Conservation (phyloP, 176 grass and related monocot genomes). For the Tuctoria greenei region DNA sequence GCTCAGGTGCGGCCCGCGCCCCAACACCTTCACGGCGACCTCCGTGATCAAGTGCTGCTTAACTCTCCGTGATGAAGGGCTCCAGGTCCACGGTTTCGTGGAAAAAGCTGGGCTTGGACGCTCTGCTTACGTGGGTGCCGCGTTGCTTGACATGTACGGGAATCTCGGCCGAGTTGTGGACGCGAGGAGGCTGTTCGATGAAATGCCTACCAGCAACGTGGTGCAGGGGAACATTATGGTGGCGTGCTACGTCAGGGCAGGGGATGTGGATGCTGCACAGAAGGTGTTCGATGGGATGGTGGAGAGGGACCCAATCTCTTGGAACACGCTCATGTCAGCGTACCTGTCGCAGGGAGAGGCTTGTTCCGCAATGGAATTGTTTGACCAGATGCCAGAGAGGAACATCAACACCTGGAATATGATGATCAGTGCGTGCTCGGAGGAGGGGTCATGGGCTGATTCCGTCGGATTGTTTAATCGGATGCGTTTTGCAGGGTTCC, state of each 20-base stretch:
- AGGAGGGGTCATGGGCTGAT: conserved; percentile 42
- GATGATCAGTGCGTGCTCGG: conserved; percentile 41
- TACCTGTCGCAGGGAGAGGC: conserved; percentile 25
- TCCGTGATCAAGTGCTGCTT: conserved; percentile 53
- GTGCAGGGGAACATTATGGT: conserved; percentile 47
- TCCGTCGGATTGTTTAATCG: conserved; percentile 43
- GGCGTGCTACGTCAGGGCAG: conserved; percentile 39
- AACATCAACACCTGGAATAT: conserved; percentile 60
- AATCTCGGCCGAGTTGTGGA: conserved; percentile 1
- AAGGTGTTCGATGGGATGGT: conserved; percentile 46
- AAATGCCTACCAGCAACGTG: conserved; percentile 21
- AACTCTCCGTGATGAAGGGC: conserved; percentile 20
- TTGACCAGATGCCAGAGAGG: conserved; percentile 46
- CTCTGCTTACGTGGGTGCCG: conserved; percentile 37
- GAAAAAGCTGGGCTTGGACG: conserved; percentile 29
- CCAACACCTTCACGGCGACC: conserved; percentile 53
- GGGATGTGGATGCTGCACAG: conserved; percentile 29
- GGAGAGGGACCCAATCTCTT: conserved; percentile 47
- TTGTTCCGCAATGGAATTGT: conserved; percentile 3
- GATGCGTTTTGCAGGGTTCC: conserved; percentile 35
- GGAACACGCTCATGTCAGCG: conserved; percentile 56
- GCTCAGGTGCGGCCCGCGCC: conserved; percentile 45
- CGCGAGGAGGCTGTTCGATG: conserved; percentile 37
- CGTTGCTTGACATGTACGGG: conserved; percentile 46
- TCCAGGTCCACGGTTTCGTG: conserved; percentile 46